These are phyloP conservation scores for Globisporangium recalcitrans DNA, from an alignment of 352 stramenopile species.

Conservation along the genomic window DNA sequence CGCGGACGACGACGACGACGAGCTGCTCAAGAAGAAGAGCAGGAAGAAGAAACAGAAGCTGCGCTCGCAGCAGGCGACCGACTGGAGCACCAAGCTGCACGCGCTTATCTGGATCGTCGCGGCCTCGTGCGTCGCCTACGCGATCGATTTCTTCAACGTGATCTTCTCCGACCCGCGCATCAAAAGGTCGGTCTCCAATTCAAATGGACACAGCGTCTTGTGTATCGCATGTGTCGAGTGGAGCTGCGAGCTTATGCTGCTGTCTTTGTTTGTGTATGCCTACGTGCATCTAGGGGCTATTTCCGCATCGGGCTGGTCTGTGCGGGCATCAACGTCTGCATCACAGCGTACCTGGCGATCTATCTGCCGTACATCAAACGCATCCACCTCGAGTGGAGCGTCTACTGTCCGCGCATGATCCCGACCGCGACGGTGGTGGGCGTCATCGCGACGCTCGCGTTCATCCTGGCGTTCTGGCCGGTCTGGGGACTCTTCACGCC, in stretches of 20 bases:
- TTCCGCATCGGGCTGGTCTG: constrained; percentile 77
- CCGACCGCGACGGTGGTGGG: constrained; percentile 75
- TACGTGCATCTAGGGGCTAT: constrained; percentile 42
- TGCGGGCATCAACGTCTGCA: constrained; percentile 79
- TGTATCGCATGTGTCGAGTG: neutral
- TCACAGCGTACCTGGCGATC: constrained; percentile 83
- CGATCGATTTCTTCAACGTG: constrained; percentile 67
- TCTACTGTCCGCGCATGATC: constrained; percentile 92
- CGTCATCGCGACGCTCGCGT: constrained; percentile 59
- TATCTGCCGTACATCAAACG: constrained; percentile 85
- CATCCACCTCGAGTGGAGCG: constrained; percentile 82
- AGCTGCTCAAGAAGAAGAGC: constrained; percentile 23
- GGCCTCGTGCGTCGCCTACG: constrained; percentile 46
- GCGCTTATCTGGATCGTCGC: constrained; percentile 67
- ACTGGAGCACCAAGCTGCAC: constrained; percentile 70
- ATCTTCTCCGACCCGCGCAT: constrained; percentile 59
- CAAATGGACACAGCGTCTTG: neutral
- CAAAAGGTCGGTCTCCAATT: constrained; percentile 25
- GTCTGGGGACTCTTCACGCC: constrained; percentile 91
- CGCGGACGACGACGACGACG: constrained; percentile 23
- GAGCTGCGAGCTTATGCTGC: neutral
- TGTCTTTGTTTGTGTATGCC: neutral
- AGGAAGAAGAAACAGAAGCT: constrained; percentile 16
- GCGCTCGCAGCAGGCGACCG: constrained; percentile 41
- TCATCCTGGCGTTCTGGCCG: constrained; percentile 87